phyloP scores from a whole-genome alignment of 768 basidiomycete species.

The Coprinellus micaceus region DNA sequence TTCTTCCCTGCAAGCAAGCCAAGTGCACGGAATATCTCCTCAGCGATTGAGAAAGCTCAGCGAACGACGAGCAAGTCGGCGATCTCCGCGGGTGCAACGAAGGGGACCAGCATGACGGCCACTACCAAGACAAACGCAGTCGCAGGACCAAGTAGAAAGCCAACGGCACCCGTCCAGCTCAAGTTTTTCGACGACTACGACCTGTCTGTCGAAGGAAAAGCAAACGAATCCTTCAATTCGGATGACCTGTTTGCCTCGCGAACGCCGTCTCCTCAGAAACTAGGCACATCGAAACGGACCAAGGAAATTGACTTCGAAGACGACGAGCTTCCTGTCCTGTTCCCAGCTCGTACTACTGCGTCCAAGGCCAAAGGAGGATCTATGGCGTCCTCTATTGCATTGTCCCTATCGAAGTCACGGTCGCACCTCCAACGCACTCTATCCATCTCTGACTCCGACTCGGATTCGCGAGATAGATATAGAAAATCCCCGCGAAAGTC shows the following conservation, averaged over 20 bases:
- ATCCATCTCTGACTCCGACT: background rate
- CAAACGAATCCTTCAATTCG: background rate
- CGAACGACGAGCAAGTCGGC: background rate
- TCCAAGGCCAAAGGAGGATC: background rate
- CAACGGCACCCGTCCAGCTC: background rate
- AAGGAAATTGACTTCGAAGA: background rate
- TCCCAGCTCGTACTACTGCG: background rate
- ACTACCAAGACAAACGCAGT: too few relatives aligned
- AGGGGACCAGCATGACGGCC: too few relatives aligned
- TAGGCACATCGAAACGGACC: too few relatives aligned
- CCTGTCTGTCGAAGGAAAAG: background rate
- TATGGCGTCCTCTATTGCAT: background rate
- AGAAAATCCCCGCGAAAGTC: slow-evolving; percentile 14
- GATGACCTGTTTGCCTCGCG: background rate
- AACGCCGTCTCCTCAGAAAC: background rate
- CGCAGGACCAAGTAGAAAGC: background rate
- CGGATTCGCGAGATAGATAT: background rate
- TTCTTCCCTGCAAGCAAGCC: background rate
- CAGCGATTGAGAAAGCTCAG: background rate
- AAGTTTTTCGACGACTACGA: background rate
- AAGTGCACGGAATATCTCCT: background rate
- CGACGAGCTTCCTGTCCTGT: background rate
- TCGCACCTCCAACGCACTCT: background rate
- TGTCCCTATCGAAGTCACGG: background rate
- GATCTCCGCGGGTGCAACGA: too few relatives aligned